These are phyloP conservation scores for Rhizopus stolonifer DNA, from an alignment of 371 early-diverging fungal genomes.

Conservation along the genomic window DNA sequence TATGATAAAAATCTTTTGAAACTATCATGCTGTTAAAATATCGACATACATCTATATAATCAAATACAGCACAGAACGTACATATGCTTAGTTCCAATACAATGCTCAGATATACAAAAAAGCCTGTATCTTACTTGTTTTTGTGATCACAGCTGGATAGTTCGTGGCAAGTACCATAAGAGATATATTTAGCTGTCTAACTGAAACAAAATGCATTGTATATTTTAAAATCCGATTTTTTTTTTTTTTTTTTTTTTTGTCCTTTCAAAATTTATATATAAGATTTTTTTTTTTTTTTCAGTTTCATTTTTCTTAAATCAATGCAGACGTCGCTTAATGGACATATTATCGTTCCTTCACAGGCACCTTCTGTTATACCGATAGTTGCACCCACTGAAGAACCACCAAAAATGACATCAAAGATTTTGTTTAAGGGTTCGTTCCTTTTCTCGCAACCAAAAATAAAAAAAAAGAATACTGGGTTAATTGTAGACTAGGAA, in stretches of 20 bases:
- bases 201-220: too few relatives aligned
- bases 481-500: slow-evolving; percentile 11
- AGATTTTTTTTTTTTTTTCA: slow-evolving; percentile 2
- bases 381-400: slow-evolving; percentile 49
- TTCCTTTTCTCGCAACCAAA: neutral
- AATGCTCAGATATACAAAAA: too few relatives aligned
- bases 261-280: neutral
- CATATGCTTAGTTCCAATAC: too few relatives aligned
- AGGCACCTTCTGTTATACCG: slow-evolving; percentile 57
- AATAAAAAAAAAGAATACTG: neutral
- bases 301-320: slow-evolving; percentile 1
- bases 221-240: neutral
- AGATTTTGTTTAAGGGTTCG: slow-evolving; percentile 46
- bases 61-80: too few relatives aligned
- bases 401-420: slow-evolving; percentile 21
- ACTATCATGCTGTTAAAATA: too few relatives aligned
- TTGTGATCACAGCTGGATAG: too few relatives aligned
- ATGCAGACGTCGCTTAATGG: slow-evolving; percentile 39
- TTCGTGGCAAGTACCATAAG: too few relatives aligned
- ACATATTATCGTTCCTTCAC: slow-evolving; percentile 45
- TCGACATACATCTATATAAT: too few relatives aligned
- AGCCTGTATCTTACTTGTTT: too few relatives aligned
- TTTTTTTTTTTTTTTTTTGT: neutral
- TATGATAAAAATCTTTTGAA: too few relatives aligned
- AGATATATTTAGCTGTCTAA: too few relatives aligned